Evolutionary conservation across 1,139 yeast genomes (phyloP), one percentile per base, ranked within the genome.

Genomic region (Entelexis paramagnoliae): DNA sequence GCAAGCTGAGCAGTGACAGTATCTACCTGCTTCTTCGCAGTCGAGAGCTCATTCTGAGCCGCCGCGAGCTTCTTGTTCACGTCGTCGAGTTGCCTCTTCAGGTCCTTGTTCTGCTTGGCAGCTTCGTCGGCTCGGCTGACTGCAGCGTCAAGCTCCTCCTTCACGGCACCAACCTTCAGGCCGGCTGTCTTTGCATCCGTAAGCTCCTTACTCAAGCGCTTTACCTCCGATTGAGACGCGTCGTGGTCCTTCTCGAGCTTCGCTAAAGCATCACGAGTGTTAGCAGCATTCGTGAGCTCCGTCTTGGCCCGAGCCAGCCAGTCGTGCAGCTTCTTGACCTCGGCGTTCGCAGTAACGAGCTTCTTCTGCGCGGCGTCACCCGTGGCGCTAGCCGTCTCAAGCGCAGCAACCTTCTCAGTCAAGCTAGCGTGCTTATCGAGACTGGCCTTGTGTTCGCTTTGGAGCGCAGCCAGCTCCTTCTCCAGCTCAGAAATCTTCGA

Each of bases 341-440:
- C 56, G 1, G 55, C 52, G 14, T 54, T 52, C 3, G 64, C 51
- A 3, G 63, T 63, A 4, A 52, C 48, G 17, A 60, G 60, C 35
- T 64, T 48, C 4, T 58, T 58, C 14, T 62, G 62, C 6, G 68
- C 54, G 29, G 61, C 53, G 14, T 22, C 32, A 24, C 39, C 40
- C 63, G 62, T 64, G 33, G 68, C 68, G 52, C 64, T 68, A 50
- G 65, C 64, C 54, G 66, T 66, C 53, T 70, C 69, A 35, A 66
- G 64, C 44, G 68, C 52, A 4, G 63, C 65, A 39, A 66, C 67
- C 24, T 36, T 33, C 11, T 34, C 28, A 11, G 7, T 16, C 34
- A 36, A 13, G 4, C 6, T 32, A 11, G 26, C 28, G 26, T 10
- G 50, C 51, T 40, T 48, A 20, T 26, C 22, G 10, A 17, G 35